Conservation (phyloP, 805 yeast species). For the Saturnispora bothae region DNA sequence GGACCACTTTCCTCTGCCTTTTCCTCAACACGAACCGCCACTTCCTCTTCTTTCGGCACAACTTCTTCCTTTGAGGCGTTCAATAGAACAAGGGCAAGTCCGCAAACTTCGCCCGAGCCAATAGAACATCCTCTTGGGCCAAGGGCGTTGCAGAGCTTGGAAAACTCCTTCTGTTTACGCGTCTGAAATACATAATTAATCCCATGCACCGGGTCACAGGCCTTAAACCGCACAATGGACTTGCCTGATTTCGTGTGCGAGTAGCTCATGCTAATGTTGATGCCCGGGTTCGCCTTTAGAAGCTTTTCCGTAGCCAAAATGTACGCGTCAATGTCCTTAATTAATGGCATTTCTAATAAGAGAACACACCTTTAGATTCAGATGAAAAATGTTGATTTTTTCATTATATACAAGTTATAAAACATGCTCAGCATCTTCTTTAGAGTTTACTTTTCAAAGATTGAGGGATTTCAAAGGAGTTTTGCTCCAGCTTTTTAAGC, state of each 20-base stretch:
- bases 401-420: too few relatives aligned
- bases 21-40: not conserved
- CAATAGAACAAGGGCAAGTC: slow-evolving; percentile 19
- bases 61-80: slow-evolving; percentile 16
- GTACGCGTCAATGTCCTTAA: slow-evolving; percentile 23
- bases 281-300: slow-evolving; percentile 22
- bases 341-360: slow-evolving; percentile 4
- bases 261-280: slow-evolving; percentile 26
- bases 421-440: not conserved
- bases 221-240: slow-evolving; percentile 40
- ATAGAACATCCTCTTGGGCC: slow-evolving; percentile 48
- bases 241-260: slow-evolving; percentile 21
- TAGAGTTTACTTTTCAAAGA: not conserved
- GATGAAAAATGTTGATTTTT: not conserved
- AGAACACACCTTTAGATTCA: not conserved
- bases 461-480: not conserved
- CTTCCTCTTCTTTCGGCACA: slow-evolving; percentile 8
- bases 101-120: slow-evolving; percentile 18
- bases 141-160: slow-evolving; percentile 58
- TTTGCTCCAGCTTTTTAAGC: slow-evolving; percentile 7
- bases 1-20: not conserved
- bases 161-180: slow-evolving; percentile 58
- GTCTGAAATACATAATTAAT: slow-evolving; percentile 49
- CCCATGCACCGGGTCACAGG: slow-evolving; percentile 56
- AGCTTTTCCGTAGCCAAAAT: slow-evolving; percentile 22